These are phyloP conservation scores for Euphorbia corollata DNA, from an alignment of 441 rosid species.

Conservation along the genomic window DNA sequence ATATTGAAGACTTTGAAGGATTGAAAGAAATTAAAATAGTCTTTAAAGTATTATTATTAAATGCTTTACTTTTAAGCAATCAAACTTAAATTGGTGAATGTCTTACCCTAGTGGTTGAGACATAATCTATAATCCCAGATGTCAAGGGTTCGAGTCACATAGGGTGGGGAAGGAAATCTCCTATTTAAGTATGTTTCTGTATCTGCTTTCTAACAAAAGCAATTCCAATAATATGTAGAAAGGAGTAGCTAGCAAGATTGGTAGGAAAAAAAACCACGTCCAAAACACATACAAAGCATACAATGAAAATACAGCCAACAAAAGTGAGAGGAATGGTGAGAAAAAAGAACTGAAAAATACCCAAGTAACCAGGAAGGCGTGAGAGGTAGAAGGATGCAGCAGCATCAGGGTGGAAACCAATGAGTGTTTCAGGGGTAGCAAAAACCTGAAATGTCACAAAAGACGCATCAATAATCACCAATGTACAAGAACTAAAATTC, in stretches of 20 bases:
- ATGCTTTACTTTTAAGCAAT: too few relatives aligned
- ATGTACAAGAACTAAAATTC: neutral
- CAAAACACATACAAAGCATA: neutral
- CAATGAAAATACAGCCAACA: neutral
- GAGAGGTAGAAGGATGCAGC: slow-evolving; percentile 89
- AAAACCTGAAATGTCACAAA: slow-evolving; percentile 49
- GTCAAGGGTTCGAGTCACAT: too few relatives aligned
- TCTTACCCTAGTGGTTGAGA: too few relatives aligned
- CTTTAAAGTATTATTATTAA: too few relatives aligned
- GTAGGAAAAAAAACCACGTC: neutral
- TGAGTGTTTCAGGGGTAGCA: slow-evolving; percentile 88
- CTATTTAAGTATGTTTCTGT: too few relatives aligned
- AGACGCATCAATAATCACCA: neutral
- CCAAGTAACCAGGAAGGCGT: slow-evolving; percentile 76
- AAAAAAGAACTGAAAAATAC: slow-evolving; percentile 31
- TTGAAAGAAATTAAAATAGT: too few relatives aligned
- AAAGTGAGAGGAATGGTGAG: neutral
- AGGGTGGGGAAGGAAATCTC: too few relatives aligned
- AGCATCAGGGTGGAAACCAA: slow-evolving; percentile 96
- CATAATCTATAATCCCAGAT: too few relatives aligned
- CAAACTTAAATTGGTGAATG: too few relatives aligned
- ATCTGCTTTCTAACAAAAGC: neutral
- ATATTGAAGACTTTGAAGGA: too few relatives aligned
- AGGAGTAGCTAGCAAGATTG: neutral
- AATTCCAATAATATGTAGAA: neutral